Evolutionary conservation across 441 rosid species (phyloP).

Genomic region (Bocquillonia castaneifolia): DNA sequence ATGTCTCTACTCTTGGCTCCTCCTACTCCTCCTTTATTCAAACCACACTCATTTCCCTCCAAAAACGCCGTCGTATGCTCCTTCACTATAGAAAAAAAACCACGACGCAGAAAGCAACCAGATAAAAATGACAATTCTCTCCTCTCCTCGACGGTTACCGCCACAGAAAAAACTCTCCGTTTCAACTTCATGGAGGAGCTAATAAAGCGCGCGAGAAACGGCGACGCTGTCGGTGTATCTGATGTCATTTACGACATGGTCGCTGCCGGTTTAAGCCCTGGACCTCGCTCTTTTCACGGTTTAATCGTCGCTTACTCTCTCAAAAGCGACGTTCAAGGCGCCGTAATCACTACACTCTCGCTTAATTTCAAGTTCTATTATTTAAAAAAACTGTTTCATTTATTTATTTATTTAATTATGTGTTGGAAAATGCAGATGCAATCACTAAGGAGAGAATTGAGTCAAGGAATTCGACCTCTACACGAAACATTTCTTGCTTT

Average conservation of each 20-base stretch:
- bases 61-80: slow-evolving; percentile 25
- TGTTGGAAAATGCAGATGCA: slow-evolving; percentile 56
- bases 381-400: neutral
- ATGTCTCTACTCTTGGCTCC: slow-evolving; percentile 41
- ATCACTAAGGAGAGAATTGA: slow-evolving; percentile 73
- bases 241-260: slow-evolving; percentile 89
- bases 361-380: neutral
- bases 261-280: slow-evolving; percentile 87
- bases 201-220: slow-evolving; percentile 69
- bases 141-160: slow-evolving; percentile 38
- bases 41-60: slow-evolving; percentile 17
- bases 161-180: slow-evolving; percentile 81
- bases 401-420: too few relatives aligned
- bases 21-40: slow-evolving; percentile 34
- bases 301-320: slow-evolving; percentile 67
- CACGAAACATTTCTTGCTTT: slow-evolving; percentile 76
- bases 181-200: slow-evolving; percentile 89
- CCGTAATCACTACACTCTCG: slow-evolving; percentile 35
- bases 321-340: slow-evolving; percentile 76
- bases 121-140: slow-evolving; percentile 20
- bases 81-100: slow-evolving; percentile 36
- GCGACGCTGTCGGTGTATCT: slow-evolving; percentile 56
- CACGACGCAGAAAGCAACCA: slow-evolving; percentile 44
- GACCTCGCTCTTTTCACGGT: slow-evolving; percentile 93
- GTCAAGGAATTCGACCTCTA: slow-evolving; percentile 73